These are phyloP conservation scores for Neurospora cerealis DNA, from an alignment of 495 filamentous ascomycete genomes.

Conservation along the genomic window DNA sequence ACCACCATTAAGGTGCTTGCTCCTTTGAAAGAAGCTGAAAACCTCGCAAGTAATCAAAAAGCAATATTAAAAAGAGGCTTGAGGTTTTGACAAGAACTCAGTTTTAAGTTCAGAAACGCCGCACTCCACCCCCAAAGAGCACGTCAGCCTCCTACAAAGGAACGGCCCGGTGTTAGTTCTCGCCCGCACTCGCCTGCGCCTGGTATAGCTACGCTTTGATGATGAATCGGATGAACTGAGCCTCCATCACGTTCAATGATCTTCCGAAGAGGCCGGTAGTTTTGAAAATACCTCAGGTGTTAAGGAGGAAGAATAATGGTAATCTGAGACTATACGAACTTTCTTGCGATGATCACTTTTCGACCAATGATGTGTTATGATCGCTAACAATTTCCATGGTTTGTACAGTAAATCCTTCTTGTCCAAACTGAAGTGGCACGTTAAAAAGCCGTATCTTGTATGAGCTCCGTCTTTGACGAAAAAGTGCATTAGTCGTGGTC, in stretches of 20 bases:
- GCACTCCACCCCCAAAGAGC: not conserved
- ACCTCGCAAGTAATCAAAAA: no score
- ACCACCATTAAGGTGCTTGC: not conserved
- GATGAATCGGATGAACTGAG: not conserved
- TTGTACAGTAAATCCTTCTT: not conserved
- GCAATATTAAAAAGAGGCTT: not conserved
- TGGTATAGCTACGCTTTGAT: no score
- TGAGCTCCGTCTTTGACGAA: not conserved
- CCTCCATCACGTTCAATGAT: not conserved
- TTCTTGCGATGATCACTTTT: not conserved
- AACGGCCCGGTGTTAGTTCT: not conserved
- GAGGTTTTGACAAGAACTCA: not conserved
- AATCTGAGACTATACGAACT: not conserved
- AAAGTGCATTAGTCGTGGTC: not conserved
- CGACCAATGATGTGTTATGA: not conserved
- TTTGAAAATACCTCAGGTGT: not conserved
- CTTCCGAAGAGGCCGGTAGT: not conserved
- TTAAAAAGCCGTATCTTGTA: not conserved
- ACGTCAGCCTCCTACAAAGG: not conserved
- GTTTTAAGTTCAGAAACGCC: not conserved
- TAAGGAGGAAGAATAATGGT: not conserved
- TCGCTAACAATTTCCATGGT: not conserved
- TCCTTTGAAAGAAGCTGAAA: not conserved
- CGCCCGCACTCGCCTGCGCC: not conserved
- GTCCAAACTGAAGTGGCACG: fast-evolving